Evolutionary conservation across 208 protist species (phyloP).

Genomic region (Acanthamoeba sp.): DNA sequence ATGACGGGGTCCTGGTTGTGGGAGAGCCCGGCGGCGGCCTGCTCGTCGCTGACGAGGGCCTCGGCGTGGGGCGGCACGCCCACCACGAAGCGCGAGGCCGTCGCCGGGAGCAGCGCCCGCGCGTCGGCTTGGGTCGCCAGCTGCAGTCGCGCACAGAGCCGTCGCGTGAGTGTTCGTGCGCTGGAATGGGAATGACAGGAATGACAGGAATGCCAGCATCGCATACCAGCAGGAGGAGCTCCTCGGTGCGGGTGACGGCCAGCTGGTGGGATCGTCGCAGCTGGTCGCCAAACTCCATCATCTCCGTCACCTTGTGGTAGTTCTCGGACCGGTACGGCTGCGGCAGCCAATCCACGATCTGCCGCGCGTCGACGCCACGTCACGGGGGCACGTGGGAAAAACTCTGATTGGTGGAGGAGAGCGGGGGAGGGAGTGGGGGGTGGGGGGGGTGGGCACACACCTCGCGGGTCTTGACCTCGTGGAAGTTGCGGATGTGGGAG

Average conservation of each 20-base stretch:
- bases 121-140: background rate
- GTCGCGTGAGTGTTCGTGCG: too few species aligned
- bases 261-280: conserved; percentile 69
- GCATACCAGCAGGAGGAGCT: conserved; percentile 40
- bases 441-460: background rate
- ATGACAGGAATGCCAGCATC: background rate
- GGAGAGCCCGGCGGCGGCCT: background rate
- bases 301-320: conserved; percentile 71
- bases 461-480: conserved; percentile 48
- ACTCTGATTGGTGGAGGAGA: background rate
- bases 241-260: conserved; percentile 65
- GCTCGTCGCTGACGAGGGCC: conserved; percentile 32
- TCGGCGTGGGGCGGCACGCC: conserved; percentile 59
- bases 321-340: conserved; percentile 58
- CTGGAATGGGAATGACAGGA: background rate
- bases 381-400: too few species aligned
- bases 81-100: conserved; percentile 2
- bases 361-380: background rate
- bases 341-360: conserved; percentile 58
- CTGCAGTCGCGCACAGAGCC: too few species aligned
- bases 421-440: background rate
- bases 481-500: conserved; percentile 62
- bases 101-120: background rate
- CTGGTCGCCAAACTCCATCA: conserved; percentile 38
- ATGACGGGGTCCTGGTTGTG: conserved; percentile 63